Percentiles rank a stretch among this genome's conserved stretches.
Evolutionary conservation across 192 early-diverging fungal genomes (phyloP).

Genomic region (Spizellomyces sp.): DNA sequence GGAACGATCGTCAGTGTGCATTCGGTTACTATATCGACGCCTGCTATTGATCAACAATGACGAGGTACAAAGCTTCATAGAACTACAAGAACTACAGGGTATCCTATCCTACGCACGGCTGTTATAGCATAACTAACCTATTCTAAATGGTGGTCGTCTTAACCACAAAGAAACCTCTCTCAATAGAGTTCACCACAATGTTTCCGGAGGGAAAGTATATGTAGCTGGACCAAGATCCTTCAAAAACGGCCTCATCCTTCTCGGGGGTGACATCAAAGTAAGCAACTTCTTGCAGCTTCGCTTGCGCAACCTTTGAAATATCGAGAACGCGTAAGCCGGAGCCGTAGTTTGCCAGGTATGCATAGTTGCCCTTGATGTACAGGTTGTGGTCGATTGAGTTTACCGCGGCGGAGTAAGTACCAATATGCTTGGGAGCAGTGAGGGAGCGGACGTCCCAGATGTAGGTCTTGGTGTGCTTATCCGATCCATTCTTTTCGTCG

Average conservation of each 20-base stretch:
- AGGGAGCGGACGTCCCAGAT: constrained; percentile 10
- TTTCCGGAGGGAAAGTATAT: constrained; percentile 1
- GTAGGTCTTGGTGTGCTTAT: constrained; percentile 4
- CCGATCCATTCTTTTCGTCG: background rate
- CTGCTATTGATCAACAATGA: no score
- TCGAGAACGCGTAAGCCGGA: constrained; percentile 1
- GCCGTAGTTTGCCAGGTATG: constrained; percentile 11
- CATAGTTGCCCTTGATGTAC: constrained; percentile 14
- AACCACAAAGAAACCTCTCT: constrained; percentile 8
- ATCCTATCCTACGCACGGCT: no score
- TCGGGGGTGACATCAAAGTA: constrained; percentile 11
- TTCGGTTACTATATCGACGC: no score
- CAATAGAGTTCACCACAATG: constrained; percentile 3
- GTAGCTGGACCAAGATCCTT: constrained; percentile 6
- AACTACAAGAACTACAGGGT: no score
- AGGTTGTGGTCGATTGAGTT: constrained; percentile 8
- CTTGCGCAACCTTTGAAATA: background rate
- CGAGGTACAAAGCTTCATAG: no score
- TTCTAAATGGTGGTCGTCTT: background rate
- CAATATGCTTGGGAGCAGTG: background rate
- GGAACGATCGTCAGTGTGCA: no score
- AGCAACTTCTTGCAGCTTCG: background rate
- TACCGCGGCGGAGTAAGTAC: background rate
- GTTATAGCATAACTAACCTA: no score
- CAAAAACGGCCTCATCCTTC: background rate